Base-by-base conservation (phyloP, 371 early-diverging fungal genomes). In the Phascolomyces articulosus region DNA sequence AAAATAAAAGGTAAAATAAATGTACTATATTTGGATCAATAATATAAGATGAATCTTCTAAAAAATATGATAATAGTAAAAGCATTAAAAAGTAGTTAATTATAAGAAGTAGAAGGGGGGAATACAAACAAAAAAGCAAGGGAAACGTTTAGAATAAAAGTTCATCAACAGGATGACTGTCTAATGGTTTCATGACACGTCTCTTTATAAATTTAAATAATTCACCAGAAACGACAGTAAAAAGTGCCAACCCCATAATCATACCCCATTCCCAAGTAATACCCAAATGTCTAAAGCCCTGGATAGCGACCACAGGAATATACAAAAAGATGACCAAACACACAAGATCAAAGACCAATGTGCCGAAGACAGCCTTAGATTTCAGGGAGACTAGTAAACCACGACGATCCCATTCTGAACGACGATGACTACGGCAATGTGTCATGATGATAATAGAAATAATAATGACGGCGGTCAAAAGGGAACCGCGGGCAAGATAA, bases 191-290 rank as follows among this genome's bases (percentile, higher is more conserved):
- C 63, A 74, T 61, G 29, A 63, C 48, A 6, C 56, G 40, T 15
- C 71, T 64, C 40, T 74, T 74, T 41, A 71, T 18, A 27, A 29
- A 20, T 63, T 82, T 82, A 70, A 79, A 85, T 4, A 80, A 11
- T 60, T 91, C 91, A 20, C 85, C 82, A 38, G 83, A 54, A 8
- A 74, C 66, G 4, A 87, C 67, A 55, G 79, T 88, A 24, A 89
- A 63, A 2, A 91, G 40, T 31, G 87, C 66, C 18, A 87, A 83
- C 21, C 82, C 82, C 38, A 75, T 67, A 23, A 91, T 88, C 61
- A 90, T 72, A n/a, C 89, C 91, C 93, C 94, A 93, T 73, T 93
- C 93, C 87, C 90, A 91, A 40, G 82, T 78, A 41, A 93, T 87
- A 34, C 82, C 77, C 34, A 69, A 64, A 55, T 93, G 90, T 74